phyloP scores from a whole-genome alignment of 2,329 filamentous ascomycete genomes.

The Colletotrichum tropicicola region DNA sequence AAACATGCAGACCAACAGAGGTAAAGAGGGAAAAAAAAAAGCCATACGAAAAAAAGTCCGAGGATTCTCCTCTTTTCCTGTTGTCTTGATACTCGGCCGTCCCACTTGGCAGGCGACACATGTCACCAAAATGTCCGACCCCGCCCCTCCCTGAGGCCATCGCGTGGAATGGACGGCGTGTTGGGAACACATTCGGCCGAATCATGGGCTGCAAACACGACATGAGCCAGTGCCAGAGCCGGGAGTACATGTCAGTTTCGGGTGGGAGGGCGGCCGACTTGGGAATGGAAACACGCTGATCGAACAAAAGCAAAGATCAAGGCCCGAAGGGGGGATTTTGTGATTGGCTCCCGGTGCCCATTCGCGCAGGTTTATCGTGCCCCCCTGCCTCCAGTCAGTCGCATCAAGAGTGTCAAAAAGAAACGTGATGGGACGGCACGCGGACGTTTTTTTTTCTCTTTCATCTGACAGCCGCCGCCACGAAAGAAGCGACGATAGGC shows the following conservation, averaged over 20 bases:
- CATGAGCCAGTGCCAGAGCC: neutral
- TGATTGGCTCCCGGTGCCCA: neutral
- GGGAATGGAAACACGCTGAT: neutral
- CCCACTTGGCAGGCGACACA: conserved; percentile 15
- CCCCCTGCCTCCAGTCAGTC: neutral
- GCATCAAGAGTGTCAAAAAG: conserved; percentile 7
- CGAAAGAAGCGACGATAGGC: conserved; percentile 4
- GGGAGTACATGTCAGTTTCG: neutral
- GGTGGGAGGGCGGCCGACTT: neutral
- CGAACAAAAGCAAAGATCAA: neutral
- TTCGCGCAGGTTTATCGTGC: conserved; percentile 1
- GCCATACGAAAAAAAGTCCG: neutral
- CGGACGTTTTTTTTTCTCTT: neutral
- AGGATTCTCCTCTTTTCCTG: neutral
- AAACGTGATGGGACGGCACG: conserved; percentile 5
- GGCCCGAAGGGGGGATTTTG: neutral
- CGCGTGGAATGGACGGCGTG: neutral
- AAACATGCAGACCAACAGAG: neutral
- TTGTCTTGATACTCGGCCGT: neutral
- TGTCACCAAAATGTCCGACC: conserved; percentile 22
- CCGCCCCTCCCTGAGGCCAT: neutral
- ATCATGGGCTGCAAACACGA: neutral
- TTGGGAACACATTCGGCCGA: conserved; percentile 12
- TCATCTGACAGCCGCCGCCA: neutral
- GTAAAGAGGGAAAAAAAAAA: neutral